phyloP scores from a whole-genome alignment of 148 eudicot species.

The Pharnaceum exiguum region DNA sequence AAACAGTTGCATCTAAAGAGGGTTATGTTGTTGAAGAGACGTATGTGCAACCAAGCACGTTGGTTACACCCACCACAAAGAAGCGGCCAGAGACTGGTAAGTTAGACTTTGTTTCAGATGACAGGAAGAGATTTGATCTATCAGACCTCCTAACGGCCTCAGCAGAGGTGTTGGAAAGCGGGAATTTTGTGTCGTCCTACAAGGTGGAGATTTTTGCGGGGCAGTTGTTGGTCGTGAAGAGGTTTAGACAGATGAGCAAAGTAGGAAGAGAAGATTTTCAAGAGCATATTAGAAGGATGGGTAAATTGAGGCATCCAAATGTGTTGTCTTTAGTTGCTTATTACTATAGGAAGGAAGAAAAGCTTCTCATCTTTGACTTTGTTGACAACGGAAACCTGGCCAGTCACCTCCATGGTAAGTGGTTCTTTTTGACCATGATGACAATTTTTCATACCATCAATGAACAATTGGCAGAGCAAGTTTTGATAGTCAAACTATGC shows the following conservation, averaged over 20 bases:
- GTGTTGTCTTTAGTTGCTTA: constrained; percentile 62
- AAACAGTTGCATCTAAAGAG: constrained; percentile 10
- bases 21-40: constrained; percentile 8
- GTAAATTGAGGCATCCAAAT: constrained; percentile 57
- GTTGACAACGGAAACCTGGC: constrained; percentile 54
- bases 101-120: constrained; percentile 61
- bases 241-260: constrained; percentile 68
- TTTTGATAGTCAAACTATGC: neutral
- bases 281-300: constrained; percentile 60
- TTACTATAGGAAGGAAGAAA: constrained; percentile 76
- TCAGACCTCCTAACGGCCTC: constrained; percentile 75
- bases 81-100: constrained; percentile 31
- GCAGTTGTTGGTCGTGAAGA: constrained; percentile 66
- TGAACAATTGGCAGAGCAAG: neutral
- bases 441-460: neutral
- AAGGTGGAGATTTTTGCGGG: constrained; percentile 62
- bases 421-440: neutral
- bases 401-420: constrained; percentile 62
- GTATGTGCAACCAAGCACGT: constrained; percentile 7
- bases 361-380: constrained; percentile 54
- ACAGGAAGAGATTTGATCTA: constrained; percentile 56
- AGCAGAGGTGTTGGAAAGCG: constrained; percentile 85
- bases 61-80: constrained; percentile 13
- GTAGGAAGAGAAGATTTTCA: constrained; percentile 56
- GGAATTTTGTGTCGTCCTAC: constrained; percentile 73